phyloP scores from a whole-genome alignment of 257 asterid species.

The Rubia yunnanensis region DNA sequence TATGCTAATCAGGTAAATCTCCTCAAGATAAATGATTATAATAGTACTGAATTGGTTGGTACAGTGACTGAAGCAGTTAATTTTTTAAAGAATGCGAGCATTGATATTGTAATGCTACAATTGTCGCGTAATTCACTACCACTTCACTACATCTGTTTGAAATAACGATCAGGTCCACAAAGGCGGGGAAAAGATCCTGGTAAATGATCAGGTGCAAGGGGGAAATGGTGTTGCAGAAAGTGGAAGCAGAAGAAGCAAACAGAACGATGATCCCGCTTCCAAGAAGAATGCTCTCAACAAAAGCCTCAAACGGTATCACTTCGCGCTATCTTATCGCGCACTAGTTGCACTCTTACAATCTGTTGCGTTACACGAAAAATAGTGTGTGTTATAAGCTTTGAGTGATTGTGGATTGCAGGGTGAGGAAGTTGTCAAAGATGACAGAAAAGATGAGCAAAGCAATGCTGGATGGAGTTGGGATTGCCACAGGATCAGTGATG shows the following conservation, averaged over 20 bases:
- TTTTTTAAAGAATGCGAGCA: not conserved
- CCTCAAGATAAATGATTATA: not conserved
- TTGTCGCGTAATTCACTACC: not conserved
- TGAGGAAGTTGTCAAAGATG: conserved; percentile 62
- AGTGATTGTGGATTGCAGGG: conserved; percentile 19
- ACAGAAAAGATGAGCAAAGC: conserved; percentile 70
- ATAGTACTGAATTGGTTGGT: too few relatives aligned
- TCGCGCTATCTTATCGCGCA: too few relatives aligned
- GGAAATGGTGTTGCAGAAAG: conserved; percentile 15
- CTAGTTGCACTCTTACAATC: too few relatives aligned
- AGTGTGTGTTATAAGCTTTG: not conserved
- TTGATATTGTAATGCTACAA: not conserved
- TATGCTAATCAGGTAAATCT: conserved; percentile 51
- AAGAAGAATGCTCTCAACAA: conserved; percentile 39
- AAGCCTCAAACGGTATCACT: conserved; percentile 54
- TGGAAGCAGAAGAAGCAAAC: conserved; percentile 14
- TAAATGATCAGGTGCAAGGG: conserved; percentile 24
- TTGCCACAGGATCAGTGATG: conserved; percentile 57
- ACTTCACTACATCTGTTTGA: too few relatives aligned
- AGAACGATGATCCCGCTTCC: conserved; percentile 12
- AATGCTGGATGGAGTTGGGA: conserved; percentile 62
- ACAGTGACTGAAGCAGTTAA: too few relatives aligned
- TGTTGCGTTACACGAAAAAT: too few relatives aligned
- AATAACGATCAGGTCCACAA: conserved; percentile 66
- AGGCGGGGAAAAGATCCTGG: conserved; percentile 59